A percentile compares a stretch with the other conserved stretches of the same genome.
These are phyloP conservation scores for Candida rishiriensis DNA, from an alignment of 805 yeast genomes.

Conservation along the genomic window DNA sequence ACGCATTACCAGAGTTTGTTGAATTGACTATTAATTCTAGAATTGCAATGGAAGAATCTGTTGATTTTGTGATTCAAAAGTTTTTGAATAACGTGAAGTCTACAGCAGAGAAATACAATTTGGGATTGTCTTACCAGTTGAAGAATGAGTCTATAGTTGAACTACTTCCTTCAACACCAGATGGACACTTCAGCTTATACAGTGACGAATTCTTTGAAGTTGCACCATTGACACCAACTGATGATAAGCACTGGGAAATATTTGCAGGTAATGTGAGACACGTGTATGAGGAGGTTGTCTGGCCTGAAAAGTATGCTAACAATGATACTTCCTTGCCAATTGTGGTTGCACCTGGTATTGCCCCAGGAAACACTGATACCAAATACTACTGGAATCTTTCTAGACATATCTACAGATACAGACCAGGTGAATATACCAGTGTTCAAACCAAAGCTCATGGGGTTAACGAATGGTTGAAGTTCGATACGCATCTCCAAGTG, in stretches of 20 bases:
- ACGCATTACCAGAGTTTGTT: constrained; percentile 67
- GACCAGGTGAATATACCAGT: constrained; percentile 37
- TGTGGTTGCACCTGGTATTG: constrained; percentile 43
- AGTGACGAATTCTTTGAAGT: constrained; percentile 28
- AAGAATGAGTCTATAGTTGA: constrained; percentile 24
- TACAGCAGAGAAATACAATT: constrained; percentile 42
- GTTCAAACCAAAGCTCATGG: constrained; percentile 43
- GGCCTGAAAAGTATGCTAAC: constrained; percentile 20
- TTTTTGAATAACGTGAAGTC: constrained; percentile 32
- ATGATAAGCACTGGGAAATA: constrained; percentile 34
- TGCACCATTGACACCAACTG: constrained; percentile 35
- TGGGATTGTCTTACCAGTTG: constrained; percentile 39
- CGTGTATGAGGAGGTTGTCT: constrained; percentile 47
- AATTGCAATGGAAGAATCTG: constrained; percentile 51
- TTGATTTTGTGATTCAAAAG: constrained; percentile 37
- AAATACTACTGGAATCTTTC: constrained; percentile 54
- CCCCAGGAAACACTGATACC: constrained; percentile 63
- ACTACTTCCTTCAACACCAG: constrained; percentile 23
- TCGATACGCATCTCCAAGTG: constrained; percentile 51
- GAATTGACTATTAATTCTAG: constrained; percentile 54
- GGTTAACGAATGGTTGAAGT: constrained; percentile 51
- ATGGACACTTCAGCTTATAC: constrained; percentile 41
- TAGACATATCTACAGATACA: constrained; percentile 50
- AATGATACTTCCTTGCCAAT: constrained; percentile 14
- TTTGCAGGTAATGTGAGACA: constrained; percentile 53